Base-by-base conservation (phyloP, 208 protist genomes). In the Trypanosoma avium region DNA sequence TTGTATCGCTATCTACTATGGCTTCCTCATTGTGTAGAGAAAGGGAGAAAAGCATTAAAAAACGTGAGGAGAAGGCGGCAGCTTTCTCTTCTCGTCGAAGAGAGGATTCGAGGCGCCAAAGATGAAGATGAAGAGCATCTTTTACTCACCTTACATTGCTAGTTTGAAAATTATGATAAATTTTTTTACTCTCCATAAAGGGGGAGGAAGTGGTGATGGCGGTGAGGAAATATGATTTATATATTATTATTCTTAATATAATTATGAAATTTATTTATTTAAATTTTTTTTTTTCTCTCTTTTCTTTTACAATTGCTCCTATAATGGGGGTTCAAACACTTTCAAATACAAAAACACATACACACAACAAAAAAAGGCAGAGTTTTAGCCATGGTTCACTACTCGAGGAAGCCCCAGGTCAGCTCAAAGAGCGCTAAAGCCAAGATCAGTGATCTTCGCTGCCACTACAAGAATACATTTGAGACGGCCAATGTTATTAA, bases 381-480 rank as follows among this genome's bases (percentile, higher is more conserved):
- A 8, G 33, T 55, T 48, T 52, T 32, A 21, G 38, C 22, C 49
- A 94, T 96, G 88, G 77, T 87, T 36, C 85, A 95, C 70, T 97
- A 97, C 79, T 95, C 88, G 33, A 79, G 84, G 61, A 94, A 92
- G 80, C 91, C 91, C 29, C 82, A 94, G 84, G 85, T 92, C 61
- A 85, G 79, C 58, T 81, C 83, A 59, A 94, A 94, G 86, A 79
- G 56, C 63, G 79, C 87, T 36, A 91, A 92, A 71, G 85, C 87
- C 24, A 63, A 93, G 84, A 74, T 89, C 32, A 91, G 88, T 70
- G 84, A 97, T 72, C 78, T 97, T 61, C 85, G 92, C 36, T 96
- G 94, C 81, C 92, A 97, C 88, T 97, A 86, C 84, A 98, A 98
- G 86, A 98, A 97, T 79, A 98, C 96, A 43, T 89, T 88, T 61